Percentiles rank a stretch among this genome's conserved stretches.
These are phyloP conservation scores for Scopulariopsis brevicaulis DNA, from an alignment of 2,329 filamentous ascomycete species.

Conservation along the genomic window DNA sequence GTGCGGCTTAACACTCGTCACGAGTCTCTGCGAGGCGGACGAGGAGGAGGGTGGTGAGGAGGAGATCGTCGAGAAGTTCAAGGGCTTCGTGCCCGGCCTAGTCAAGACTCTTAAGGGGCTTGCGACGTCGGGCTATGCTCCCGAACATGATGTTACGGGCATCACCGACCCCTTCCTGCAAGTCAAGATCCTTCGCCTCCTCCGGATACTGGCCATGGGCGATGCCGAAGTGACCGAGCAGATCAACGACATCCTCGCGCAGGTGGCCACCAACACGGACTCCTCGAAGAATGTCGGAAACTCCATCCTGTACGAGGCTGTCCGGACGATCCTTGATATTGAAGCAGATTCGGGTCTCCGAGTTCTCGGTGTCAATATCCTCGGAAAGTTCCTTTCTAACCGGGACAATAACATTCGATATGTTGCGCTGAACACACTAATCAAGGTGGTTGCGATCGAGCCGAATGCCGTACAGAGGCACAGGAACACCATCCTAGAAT, in stretches of 20 bases:
- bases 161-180: constrained; percentile 97
- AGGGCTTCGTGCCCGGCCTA: constrained; percentile 70
- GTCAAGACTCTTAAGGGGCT: constrained; percentile 87
- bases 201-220: constrained; percentile 77
- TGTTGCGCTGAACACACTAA: constrained; percentile 90
- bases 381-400: constrained; percentile 97
- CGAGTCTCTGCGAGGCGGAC: constrained; percentile 87
- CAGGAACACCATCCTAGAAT: constrained; percentile 94
- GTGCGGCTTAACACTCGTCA: constrained; percentile 83
- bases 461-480: constrained; percentile 96
- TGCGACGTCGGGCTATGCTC: constrained; percentile 90
- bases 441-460: constrained; percentile 96
- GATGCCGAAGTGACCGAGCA: constrained; percentile 85
- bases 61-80: constrained; percentile 82
- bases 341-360: constrained; percentile 92
- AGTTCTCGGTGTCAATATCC: constrained; percentile 92
- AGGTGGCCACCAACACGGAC: constrained; percentile 96
- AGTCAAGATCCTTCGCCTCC: constrained; percentile 82
- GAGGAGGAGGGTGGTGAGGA: constrained; percentile 87
- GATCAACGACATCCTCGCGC: constrained; percentile 96
- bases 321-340: constrained; percentile 93
- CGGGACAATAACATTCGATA: constrained; percentile 99
- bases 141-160: constrained; percentile 95
- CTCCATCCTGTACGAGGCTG: constrained; percentile 93
- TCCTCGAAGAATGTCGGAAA: constrained; percentile 98